Base-by-base conservation (phyloP, 2,329 filamentous ascomycete species). In the Rhexocercosporidium sp. region DNA sequence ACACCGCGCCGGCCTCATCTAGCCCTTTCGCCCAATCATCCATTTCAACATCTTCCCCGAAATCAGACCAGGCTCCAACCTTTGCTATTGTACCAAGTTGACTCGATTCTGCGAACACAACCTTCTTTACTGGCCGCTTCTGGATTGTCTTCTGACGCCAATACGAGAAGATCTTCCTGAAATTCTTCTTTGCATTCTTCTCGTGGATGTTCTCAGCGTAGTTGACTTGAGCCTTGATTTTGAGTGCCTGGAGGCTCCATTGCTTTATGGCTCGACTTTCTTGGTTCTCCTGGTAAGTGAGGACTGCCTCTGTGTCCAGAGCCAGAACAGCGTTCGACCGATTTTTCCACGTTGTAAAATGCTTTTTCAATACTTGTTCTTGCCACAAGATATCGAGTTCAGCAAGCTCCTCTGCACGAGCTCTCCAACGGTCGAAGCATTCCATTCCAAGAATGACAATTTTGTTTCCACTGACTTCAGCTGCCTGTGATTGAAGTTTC, bases 81-180 rank as follows among this genome's bases (percentile, higher is more conserved):
- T 72, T 71, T 18, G 66, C 66, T 22, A 69, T 73, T 7, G 27
- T 64, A 39, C 67, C 71, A 7, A 74, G 49, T 3, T 72, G 49
- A 49, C 20, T 34, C 49, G 59, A 62, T 16, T 64, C 59, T 29
- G 60, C 63, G 5, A 66, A 46, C 2, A 56, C 29, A 22, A 62
- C 57, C 29, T 20, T 61, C 31, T 64, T 66, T 3, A 46, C n/a
- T 25, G 73, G 72, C 44, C 71, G 66, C 54, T 67, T 72, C 44
- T 73, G 62, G 18, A 59, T 60, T 31, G 74, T 66, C 59, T 74
- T 72, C 61, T 77, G 71, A 47, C 68, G 73, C 77, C 77, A 78
- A 56, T 78, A 75, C 12, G 61, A 71, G 51, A 77, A 73, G 44
- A 77, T 77, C 64, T 74, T 77, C 59, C 76, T 75, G 65, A 77